Conservation (phyloP, 2,329 filamentous ascomycete genomes). For the Colletotrichum echinochloae region DNA sequence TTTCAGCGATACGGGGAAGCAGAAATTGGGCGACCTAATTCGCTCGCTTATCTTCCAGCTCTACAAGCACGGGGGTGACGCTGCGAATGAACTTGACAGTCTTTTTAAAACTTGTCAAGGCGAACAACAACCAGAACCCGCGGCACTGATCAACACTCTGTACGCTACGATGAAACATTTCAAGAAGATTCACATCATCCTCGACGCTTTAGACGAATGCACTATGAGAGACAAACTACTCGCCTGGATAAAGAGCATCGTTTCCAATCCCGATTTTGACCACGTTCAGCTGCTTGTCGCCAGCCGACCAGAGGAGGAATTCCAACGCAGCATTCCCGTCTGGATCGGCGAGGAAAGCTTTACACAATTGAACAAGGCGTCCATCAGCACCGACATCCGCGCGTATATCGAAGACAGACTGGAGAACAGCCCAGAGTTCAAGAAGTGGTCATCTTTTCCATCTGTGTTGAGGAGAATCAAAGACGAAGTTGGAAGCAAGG, state of each 20-base stretch:
- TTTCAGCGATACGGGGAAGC: constrained; percentile 42
- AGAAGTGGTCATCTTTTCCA: not conserved
- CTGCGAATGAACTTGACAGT: not conserved
- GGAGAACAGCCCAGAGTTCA: not conserved
- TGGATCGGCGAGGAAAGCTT: not conserved
- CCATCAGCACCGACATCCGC: constrained; percentile 9
- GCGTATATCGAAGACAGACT: not conserved
- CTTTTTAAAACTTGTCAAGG: not conserved
- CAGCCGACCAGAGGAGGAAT: constrained; percentile 15
- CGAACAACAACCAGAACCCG: not conserved
- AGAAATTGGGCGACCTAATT: constrained; percentile 34
- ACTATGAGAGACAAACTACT: not conserved
- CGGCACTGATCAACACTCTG: not conserved
- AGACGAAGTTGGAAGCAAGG: not conserved
- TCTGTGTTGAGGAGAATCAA: not conserved
- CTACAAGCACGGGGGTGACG: constrained; percentile 37
- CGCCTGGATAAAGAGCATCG: not conserved
- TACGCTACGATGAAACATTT: not conserved
- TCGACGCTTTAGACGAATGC: constrained; percentile 24
- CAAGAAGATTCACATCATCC: not conserved
- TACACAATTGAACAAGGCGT: not conserved
- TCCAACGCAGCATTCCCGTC: not conserved
- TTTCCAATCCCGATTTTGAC: not conserved
- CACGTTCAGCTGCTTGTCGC: constrained; percentile 11
- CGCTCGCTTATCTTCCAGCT: constrained; percentile 42